These are phyloP conservation scores for Corrigiola litoralis DNA, from an alignment of 179 eudicot genomes.

Conservation along the genomic window DNA sequence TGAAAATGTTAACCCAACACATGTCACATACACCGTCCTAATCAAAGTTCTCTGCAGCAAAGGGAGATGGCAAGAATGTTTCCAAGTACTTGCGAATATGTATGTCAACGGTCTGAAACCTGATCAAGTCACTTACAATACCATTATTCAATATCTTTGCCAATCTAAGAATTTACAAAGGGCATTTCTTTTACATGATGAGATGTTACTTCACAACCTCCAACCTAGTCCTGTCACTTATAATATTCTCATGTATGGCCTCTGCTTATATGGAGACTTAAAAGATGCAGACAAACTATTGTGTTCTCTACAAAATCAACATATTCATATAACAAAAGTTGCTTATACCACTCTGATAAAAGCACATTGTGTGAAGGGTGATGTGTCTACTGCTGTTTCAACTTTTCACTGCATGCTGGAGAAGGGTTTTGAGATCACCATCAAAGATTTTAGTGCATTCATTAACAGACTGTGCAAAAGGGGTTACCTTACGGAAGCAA, in stretches of 20 bases:
- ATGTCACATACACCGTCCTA: conserved; percentile 66
- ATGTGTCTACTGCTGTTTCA: conserved; percentile 38
- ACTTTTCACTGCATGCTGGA: conserved; percentile 57
- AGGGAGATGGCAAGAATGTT: conserved; percentile 45
- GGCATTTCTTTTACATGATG: conserved; percentile 47
- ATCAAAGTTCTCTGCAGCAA: conserved; percentile 63
- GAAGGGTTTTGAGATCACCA: conserved; percentile 54
- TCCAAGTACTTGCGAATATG: conserved; percentile 46
- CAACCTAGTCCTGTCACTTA: conserved; percentile 63
- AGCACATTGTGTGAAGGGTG: conserved; percentile 90
- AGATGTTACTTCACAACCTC: conserved; percentile 49
- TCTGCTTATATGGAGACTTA: conserved; percentile 52
- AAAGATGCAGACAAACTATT: conserved; percentile 51
- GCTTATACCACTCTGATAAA: conserved; percentile 66
- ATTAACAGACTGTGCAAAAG: conserved; percentile 84
- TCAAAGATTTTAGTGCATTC: conserved; percentile 70
- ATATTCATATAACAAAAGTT: conserved; percentile 48
- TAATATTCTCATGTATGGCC: conserved; percentile 70
- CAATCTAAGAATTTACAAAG: conserved; percentile 36
- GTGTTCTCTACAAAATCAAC: conserved; percentile 37
- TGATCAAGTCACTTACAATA: conserved; percentile 67
- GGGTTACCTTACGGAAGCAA: conserved; percentile 45
- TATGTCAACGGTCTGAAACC: conserved; percentile 49
- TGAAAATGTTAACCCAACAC: conserved; percentile 48
- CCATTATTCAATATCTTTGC: conserved; percentile 62